A percentile compares a stretch with the other conserved stretches of the same genome.
Conservation (phyloP, 257 asterid species). For the Nicotiana benthamiana region DNA sequence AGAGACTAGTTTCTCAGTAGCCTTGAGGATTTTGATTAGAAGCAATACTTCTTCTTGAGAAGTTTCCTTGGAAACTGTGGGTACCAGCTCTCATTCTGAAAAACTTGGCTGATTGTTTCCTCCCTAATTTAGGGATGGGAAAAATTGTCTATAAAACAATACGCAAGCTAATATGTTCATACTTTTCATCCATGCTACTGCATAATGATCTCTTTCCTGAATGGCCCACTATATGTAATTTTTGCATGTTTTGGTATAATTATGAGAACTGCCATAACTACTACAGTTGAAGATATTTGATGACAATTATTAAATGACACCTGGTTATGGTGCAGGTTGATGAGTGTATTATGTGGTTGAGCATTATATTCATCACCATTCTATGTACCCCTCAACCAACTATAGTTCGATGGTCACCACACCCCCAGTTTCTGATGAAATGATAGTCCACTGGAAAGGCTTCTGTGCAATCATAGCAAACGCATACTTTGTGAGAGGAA, state of each 20-base stretch:
- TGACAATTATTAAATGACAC: not conserved
- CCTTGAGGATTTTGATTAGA: not conserved
- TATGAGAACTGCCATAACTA: not conserved
- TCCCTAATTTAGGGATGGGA: not conserved
- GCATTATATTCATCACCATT: conserved; percentile 78
- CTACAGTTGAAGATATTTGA: not conserved
- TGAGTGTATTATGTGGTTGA: conserved; percentile 89
- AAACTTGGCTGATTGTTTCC: no score
- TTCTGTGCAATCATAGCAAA: conserved; percentile 94
- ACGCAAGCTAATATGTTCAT: not conserved
- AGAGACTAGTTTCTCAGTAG: not conserved
- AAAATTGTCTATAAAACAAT: not conserved
- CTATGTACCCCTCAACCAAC: conserved; percentile 97
- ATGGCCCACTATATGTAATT: not conserved
- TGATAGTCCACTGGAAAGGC: conserved; percentile 75
- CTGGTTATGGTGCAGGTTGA: conserved; percentile 50
- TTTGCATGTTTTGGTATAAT: not conserved
- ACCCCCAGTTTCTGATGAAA: conserved; percentile 66
- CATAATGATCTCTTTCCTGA: not conserved
- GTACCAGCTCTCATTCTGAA: not conserved
- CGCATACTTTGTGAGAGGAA: conserved; percentile 90
- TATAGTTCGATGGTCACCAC: conserved; percentile 89
- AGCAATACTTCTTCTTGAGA: not conserved
- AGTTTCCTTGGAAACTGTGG: not conserved
- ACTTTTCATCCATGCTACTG: not conserved